phyloP scores from a whole-genome alignment of 2,329 filamentous ascomycete genomes.

The Botrytis fabae region DNA sequence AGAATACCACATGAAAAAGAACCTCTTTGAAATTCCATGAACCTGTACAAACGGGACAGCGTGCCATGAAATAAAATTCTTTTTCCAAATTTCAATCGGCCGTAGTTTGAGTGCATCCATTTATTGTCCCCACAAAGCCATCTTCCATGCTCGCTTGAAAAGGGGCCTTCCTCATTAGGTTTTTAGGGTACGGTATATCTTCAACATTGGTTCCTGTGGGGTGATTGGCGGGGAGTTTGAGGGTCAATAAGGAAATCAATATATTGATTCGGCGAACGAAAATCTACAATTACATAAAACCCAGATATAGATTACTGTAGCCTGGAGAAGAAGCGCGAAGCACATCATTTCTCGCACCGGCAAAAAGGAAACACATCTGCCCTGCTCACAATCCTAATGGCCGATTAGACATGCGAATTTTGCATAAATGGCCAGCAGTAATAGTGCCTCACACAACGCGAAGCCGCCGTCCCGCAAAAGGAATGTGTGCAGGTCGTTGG shows the following conservation, averaged over 20 bases:
- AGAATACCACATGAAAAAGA: constrained; percentile 35
- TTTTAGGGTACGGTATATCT: constrained; percentile 9
- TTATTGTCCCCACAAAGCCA: neutral
- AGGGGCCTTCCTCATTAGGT: constrained; percentile 11
- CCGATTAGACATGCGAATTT: neutral
- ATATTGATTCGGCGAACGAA: constrained; percentile 7
- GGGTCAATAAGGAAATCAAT: neutral
- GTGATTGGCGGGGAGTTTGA: constrained; percentile 12
- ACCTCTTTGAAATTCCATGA: constrained; percentile 4
- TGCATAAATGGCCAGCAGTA: constrained; percentile 14
- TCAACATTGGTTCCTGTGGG: constrained; percentile 17
- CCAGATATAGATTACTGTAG: neutral
- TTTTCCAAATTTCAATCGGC: neutral
- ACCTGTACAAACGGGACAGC: neutral
- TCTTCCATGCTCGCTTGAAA: constrained; percentile 20
- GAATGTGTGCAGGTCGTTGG: constrained; percentile 17
- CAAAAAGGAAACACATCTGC: neutral
- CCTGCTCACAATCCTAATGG: neutral
- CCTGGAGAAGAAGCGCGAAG: neutral
- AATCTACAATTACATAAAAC: constrained; percentile 5
- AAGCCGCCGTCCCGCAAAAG: constrained; percentile 17
- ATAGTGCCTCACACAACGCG: constrained; percentile 5
- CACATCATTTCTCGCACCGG: neutral
- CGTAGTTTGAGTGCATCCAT: constrained; percentile 2
- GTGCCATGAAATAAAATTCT: constrained; percentile 6